Evolutionary conservation across 768 basidiomycete species (phyloP), one percentile per base, ranked within the genome.

Genomic region (Rhodotorula paludigena): DNA sequence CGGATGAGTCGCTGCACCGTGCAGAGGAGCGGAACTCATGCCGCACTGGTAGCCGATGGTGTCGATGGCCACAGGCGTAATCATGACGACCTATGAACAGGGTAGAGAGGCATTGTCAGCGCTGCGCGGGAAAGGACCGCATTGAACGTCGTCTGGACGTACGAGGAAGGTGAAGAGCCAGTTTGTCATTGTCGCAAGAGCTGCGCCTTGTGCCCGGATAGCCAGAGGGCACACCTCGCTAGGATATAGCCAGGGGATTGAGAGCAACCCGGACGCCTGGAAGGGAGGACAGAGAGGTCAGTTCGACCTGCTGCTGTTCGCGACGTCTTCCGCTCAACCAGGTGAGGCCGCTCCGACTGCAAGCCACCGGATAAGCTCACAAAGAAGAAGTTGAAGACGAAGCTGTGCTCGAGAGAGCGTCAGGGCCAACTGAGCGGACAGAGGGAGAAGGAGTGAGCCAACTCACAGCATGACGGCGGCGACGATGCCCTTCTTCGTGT

Each of bases 171-270:
- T 52, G 3, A 53, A 14, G 2, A 63, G 7, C 77, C 77, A 82
- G 76, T 82, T 81, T 36, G 78, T 76, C 16, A 79, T 83, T 2
- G 85, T 86, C 45, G 83, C 83, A 36, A 87, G 78, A 18, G 85
- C 86, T 66, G 86, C 86, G 20, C 85, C 86, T 0, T 85, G 84
- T 11, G 84, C 85, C 62, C 85, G 81, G 74, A 86, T 84, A 35
- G 82, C 81, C 52, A 87, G 77, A 18, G 84, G 84, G 32, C 85
- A 84, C 32, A 87, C 84, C 76, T 87, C 86, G 25, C 85, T 85
- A 66, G 86, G 85, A 82, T 86, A 86, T 65, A 87, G 79, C 85
- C 86, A 87, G 3, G 86, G 85, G 84, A 86, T 85, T 16, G 85
- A 85, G 47, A 86, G 74, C 84, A 85, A 87, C 1, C 86, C 86